Base-by-base conservation (phyloP, 2,329 filamentous ascomycete genomes). In the Botryotinia calthae region DNA sequence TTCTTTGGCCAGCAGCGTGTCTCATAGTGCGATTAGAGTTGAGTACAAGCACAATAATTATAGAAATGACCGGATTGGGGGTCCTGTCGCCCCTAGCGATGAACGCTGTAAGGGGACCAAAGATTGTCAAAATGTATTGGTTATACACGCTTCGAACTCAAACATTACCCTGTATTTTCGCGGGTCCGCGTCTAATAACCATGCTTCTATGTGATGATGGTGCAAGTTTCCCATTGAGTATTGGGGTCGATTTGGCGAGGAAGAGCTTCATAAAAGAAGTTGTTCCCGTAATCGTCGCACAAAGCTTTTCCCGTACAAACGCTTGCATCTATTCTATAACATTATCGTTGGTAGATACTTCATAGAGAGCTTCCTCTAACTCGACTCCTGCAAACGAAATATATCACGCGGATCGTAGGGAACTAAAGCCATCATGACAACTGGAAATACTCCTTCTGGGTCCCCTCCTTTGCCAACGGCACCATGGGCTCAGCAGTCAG, bases 51-150 rank as follows among this genome's bases (percentile, higher is more conserved):
- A 48, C 22, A 67, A 67, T 56, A 56, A 42, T 10, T 67, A 56
- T 67, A 66, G 48, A 67, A 22, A 56, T 56, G 48, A 12, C 16
- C 34, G 46, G 64, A 28, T n/a, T 31, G 25, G 42, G 10, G 25
- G 64, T 40, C 46, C 48, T 67, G 16, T 25, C 46, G 46, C 64
- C 16, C 34, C 46, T 51, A 65, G 63, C 64, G 48, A 67, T 67
- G 64, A 67, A 67, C 34, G 46, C 25, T 28, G 48, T 14, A 22
- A 65, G 46, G 44, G 46, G 46, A 9, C 28, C 14, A 40, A 40
- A 28, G 46, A 51, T 54, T 9, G 5, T 54, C 46, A 56, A 4
- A 56, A 67, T 42, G 4, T 56, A 67, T 67, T 67, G 64, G 64
- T 0, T 56, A 25, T 67, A 67, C 48, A 40, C 34, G 16, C 64